Percentiles rank a stretch among this genome's conserved stretches.
These are phyloP conservation scores for Phyllostachys edulis DNA, from an alignment of 176 grass and related monocot species.

Conservation along the genomic window DNA sequence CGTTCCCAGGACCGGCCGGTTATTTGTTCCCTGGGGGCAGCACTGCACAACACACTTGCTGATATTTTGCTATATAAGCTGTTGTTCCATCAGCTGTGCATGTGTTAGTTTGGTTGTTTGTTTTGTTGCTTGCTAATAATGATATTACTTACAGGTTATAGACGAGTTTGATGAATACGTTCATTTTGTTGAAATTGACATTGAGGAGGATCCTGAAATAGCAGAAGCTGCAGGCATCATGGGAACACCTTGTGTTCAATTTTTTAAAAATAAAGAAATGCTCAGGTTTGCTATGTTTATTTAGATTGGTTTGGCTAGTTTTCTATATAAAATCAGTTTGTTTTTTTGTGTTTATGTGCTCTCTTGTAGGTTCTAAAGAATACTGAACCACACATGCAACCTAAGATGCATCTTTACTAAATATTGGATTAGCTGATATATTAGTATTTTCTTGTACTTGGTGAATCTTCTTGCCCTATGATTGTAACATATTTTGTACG, in stretches of 20 bases:
- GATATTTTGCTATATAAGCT: conserved; percentile 4
- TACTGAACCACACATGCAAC: not conserved
- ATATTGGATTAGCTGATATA: conserved; percentile 3
- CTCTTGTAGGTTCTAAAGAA: not conserved
- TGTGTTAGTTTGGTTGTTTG: conserved; percentile 14
- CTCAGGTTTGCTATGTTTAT: conserved; percentile 63
- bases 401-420: not conserved
- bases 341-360: not conserved
- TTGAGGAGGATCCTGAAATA: conserved; percentile 98
- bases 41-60: not conserved
- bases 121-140: conserved; percentile 23
- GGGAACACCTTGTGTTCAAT: conserved; percentile 98
- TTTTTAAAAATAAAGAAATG: conserved; percentile 99
- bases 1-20: too few relatives aligned
- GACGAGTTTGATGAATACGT: conserved; percentile 71
- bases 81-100: not conserved
- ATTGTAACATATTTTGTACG: not conserved
- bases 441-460: not conserved
- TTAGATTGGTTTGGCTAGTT: not conserved
- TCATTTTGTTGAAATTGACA: conserved; percentile 99
- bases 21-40: too few relatives aligned
- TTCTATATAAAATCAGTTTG: not conserved
- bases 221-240: conserved; percentile 98
- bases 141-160: conserved; percentile 61
- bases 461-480: not conserved